Conservation (phyloP, 306 rosid genomes). For the Trifolium dubium region DNA sequence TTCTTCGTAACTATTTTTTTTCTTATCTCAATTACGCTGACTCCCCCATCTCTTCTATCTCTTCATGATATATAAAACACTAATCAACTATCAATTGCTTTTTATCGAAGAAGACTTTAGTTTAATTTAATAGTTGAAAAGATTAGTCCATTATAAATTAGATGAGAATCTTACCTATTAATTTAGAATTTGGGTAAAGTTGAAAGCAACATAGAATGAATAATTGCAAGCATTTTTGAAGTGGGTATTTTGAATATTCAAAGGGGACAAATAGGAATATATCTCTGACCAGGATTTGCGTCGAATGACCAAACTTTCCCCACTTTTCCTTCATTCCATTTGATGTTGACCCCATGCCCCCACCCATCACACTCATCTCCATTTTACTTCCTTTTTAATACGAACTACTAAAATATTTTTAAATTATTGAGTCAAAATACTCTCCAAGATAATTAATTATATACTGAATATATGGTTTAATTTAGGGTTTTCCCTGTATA, state of each 20-base stretch:
- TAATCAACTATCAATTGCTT: too few species aligned
- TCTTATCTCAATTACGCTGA: too few species aligned
- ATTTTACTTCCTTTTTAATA: not conserved
- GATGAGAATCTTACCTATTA: not conserved
- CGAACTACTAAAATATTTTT: too few species aligned
- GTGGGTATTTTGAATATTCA: constrained; percentile 18
- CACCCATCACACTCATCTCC: not conserved
- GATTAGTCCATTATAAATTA: not conserved
- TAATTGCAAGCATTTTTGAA: not conserved
- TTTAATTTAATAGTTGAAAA: not conserved
- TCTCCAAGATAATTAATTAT: not conserved
- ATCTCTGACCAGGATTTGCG: constrained; percentile 38
- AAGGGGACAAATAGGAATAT: constrained; percentile 44
- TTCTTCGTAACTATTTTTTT: too few species aligned
- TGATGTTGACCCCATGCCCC: constrained; percentile 21
- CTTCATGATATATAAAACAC: too few species aligned
- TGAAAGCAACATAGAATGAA: constrained; percentile 10
- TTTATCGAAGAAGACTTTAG: too few species aligned
- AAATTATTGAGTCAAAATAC: not conserved
- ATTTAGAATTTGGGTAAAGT: not conserved
- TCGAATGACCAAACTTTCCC: constrained; percentile 6
- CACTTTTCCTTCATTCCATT: constrained; percentile 21
- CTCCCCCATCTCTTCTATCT: too few species aligned
- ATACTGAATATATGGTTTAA: too few species aligned
- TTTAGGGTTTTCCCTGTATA: too few species aligned